phyloP scores from a whole-genome alignment of 805 yeast genomes.

The Sugiyamaella smithiae region DNA sequence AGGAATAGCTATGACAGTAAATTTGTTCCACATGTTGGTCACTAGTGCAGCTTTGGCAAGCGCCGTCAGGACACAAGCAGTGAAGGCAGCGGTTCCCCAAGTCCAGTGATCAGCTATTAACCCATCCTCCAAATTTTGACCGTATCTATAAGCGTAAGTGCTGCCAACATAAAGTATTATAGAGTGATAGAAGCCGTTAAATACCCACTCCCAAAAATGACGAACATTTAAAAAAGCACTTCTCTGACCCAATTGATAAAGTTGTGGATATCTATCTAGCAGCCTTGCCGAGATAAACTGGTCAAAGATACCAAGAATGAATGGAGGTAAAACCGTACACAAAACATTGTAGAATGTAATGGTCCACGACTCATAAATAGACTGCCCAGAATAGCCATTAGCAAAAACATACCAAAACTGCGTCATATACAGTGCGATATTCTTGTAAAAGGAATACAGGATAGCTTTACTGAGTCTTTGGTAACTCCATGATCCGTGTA shows the following conservation, averaged over 20 bases:
- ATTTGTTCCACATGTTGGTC: conserved; percentile 93
- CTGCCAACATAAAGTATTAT: conserved; percentile 76
- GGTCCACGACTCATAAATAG: conserved; percentile 96
- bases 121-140: conserved; percentile 63
- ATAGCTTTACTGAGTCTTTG: conserved; percentile 92
- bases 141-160: conserved; percentile 62
- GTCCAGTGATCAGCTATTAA: conserved; percentile 83
- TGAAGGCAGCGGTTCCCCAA: conserved; percentile 88
- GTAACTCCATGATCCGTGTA: conserved; percentile 98
- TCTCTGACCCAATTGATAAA: conserved; percentile 86
- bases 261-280: conserved; percentile 86
- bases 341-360: conserved; percentile 92
- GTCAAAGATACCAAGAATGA: conserved; percentile 93
- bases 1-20: conserved; percentile 87
- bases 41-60: conserved; percentile 93
- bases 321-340: conserved; percentile 93
- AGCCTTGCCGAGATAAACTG: conserved; percentile 91
- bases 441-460: conserved; percentile 91
- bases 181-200: conserved; percentile 93
- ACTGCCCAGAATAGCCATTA: conserved; percentile 92
- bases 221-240: conserved; percentile 85
- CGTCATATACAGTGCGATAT: conserved; percentile 92
- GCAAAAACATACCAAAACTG: conserved; percentile 97
- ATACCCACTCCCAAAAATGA: conserved; percentile 96
- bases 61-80: conserved; percentile 83